Base-by-base conservation (phyloP, 148 eudicot genomes). In the Chenopodium quinoa region DNA sequence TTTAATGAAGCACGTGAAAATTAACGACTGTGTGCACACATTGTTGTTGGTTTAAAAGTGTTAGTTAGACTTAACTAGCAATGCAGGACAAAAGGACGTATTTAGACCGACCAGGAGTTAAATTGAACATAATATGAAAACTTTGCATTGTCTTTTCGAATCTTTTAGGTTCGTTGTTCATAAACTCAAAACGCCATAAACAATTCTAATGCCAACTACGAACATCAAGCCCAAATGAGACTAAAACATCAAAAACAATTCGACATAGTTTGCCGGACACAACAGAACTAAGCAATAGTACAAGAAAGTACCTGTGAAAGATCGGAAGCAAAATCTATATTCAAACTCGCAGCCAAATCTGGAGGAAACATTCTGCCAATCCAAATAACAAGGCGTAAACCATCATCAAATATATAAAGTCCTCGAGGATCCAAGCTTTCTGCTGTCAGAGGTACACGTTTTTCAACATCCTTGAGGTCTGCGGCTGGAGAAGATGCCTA, bases 351-450 rank as follows among this genome's bases (percentile, higher is more conserved):
- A 19, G 90, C 86, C 65, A 94, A 79, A 79, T 96, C 98, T 73
- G 99, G 92, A 72, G 95, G 91, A 80, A 92, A 85, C 90, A 91
- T 89, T 78, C 91, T 90, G 60, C 99, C 99, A 89, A 92, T 90
- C 99, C 99, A 96, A 80, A 96, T 83, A 80, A 96, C 94, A 89
- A 96, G 90, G 77, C 91, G 91, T 76, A 96, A 91, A 86, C 99
- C 99, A 84, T 96, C 93, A 86, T 96, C 98, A 81, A 85, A 94
- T 9, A 94, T 76, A 89, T 94, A 96, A 86, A 96, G 90, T 46
- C 98, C 99, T 85, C 92, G 89, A 25, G 98, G 81, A 82, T 96
- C 98, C 79, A 96, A 90, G 91, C 99, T 94, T 75, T 94, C 94
- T 82, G 88, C 90, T 77, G 90, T 83, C 23, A 96, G 88, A 54